Conservation (phyloP, 495 filamentous ascomycete species). For the Pseudotulostoma volvatum region DNA sequence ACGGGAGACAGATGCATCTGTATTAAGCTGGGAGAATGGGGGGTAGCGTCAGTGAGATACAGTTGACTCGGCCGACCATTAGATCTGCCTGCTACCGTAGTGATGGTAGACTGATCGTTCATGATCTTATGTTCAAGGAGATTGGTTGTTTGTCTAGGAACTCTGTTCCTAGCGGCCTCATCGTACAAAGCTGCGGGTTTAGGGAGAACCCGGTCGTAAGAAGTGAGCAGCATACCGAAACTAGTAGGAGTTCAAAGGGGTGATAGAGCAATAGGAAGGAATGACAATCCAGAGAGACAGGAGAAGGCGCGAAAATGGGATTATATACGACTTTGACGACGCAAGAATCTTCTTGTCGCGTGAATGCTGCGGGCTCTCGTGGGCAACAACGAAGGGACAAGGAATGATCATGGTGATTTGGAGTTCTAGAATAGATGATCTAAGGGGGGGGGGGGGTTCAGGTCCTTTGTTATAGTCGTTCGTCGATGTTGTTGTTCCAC, state of each 20-base stretch:
- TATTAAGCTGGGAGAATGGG: slow-evolving; percentile 14
- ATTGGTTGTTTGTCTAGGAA: slow-evolving; percentile 21
- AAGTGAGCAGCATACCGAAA: too few species aligned
- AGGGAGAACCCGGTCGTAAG: slow-evolving; percentile 41
- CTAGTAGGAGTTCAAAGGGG: too few species aligned
- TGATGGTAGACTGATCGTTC: slow-evolving; percentile 20
- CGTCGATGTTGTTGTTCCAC: too few species aligned
- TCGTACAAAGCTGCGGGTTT: slow-evolving; percentile 30
- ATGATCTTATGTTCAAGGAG: slow-evolving; percentile 37
- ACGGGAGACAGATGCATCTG: slow-evolving; percentile 19
- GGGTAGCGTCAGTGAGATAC: slow-evolving; percentile 1
- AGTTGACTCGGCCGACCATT: neutral
- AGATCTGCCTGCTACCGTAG: slow-evolving; percentile 7
- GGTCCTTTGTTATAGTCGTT: slow-evolving; percentile 19
- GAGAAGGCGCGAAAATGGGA: too few species aligned
- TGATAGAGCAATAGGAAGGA: too few species aligned
- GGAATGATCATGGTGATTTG: too few species aligned
- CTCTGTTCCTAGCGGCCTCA: slow-evolving; percentile 20
- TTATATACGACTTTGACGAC: too few species aligned
- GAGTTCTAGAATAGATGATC: too few species aligned
- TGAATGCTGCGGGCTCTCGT: too few species aligned
- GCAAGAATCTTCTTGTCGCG: too few species aligned
- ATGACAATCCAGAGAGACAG: too few species aligned
- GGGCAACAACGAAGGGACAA: too few species aligned
- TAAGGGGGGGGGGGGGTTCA: slow-evolving; percentile 11